Conservation (phyloP, 495 filamentous ascomycete species). For the Xylona heveae region DNA sequence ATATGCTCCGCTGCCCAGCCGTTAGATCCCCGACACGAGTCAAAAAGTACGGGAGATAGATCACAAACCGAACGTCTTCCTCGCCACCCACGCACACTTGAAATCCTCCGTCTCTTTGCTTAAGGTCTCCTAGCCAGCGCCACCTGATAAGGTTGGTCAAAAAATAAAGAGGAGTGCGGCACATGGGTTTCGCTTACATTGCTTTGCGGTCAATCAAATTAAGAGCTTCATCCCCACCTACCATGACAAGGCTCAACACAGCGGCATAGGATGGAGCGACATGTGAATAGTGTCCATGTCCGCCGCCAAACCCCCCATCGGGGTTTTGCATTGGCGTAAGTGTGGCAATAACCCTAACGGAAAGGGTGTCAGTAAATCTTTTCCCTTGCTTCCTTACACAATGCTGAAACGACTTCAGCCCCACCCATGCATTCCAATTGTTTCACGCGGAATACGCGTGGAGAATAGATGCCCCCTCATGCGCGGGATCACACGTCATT, state of each 20-base stretch:
- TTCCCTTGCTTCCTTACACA: too few relatives aligned
- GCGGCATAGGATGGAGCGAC: conserved; percentile 73
- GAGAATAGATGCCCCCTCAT: too few relatives aligned
- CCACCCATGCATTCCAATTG: too few relatives aligned
- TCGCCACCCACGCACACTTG: conserved; percentile 62
- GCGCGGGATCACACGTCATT: too few relatives aligned
- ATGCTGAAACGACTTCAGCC: too few relatives aligned
- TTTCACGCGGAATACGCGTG: too few relatives aligned
- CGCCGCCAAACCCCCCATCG: conserved; percentile 78
- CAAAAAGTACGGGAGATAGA: conserved; percentile 7
- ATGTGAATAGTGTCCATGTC: conserved; percentile 77
- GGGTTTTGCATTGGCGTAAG: conserved; percentile 62
- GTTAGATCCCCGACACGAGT: neutral
- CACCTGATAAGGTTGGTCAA: conserved; percentile 25
- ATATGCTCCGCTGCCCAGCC: conserved; percentile 50
- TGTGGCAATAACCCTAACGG: conserved; percentile 38
- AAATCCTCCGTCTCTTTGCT: conserved; percentile 71
- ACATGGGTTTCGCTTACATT: conserved; percentile 30
- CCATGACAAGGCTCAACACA: conserved; percentile 52
- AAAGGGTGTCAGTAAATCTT: conserved; percentile 3
- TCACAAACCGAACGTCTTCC: conserved; percentile 81
- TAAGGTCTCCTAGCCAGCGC: conserved; percentile 67
- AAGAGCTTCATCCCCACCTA: conserved; percentile 50
- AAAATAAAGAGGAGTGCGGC: too few relatives aligned
- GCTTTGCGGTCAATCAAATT: conserved; percentile 56